phyloP scores from a whole-genome alignment of 2,329 filamentous ascomycete genomes.

The Alternaria solani region DNA sequence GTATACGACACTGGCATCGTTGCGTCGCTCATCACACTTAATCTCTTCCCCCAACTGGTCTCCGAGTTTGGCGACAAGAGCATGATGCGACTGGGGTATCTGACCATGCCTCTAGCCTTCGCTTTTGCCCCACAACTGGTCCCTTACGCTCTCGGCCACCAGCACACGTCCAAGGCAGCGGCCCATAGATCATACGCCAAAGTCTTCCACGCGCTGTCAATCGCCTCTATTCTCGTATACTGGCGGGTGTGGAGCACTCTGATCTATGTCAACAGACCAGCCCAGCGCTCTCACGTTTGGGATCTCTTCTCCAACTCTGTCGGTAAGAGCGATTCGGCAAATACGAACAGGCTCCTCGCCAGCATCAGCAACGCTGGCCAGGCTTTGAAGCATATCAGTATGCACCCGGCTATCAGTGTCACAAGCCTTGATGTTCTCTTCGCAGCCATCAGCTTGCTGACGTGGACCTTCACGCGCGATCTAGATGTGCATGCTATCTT shows the following conservation, averaged over 20 bases:
- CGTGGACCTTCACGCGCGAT: conserved; percentile 66
- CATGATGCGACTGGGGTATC: conserved; percentile 36
- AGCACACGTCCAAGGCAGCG: conserved; percentile 52
- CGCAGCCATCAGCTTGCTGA: conserved; percentile 61
- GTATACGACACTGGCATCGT: conserved; percentile 55
- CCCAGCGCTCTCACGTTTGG: conserved; percentile 52
- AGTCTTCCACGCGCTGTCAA: conserved; percentile 60
- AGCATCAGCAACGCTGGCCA: conserved; percentile 38
- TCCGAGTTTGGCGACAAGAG: conserved; percentile 32
- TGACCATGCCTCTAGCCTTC: conserved; percentile 44
- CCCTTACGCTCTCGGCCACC: conserved; percentile 60
- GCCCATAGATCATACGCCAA: conserved; percentile 55
- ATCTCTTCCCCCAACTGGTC: conserved; percentile 46
- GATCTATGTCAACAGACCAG: conserved; percentile 59
- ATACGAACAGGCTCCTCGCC: conserved; percentile 36
- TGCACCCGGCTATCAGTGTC: conserved; percentile 66
- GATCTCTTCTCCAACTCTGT: conserved; percentile 52
- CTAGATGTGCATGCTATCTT: conserved; percentile 62
- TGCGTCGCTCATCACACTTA: conserved; percentile 57
- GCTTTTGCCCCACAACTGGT: conserved; percentile 52
- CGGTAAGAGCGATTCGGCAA: conserved; percentile 55
- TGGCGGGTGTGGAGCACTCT: conserved; percentile 55
- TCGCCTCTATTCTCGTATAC: conserved; percentile 57
- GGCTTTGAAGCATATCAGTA: conserved; percentile 60
- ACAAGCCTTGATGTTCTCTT: conserved; percentile 68